Percentiles rank a stretch among this genome's conserved stretches.
Conservation (phyloP, 495 filamentous ascomycete genomes). For the Penicillium robsamsonii region DNA sequence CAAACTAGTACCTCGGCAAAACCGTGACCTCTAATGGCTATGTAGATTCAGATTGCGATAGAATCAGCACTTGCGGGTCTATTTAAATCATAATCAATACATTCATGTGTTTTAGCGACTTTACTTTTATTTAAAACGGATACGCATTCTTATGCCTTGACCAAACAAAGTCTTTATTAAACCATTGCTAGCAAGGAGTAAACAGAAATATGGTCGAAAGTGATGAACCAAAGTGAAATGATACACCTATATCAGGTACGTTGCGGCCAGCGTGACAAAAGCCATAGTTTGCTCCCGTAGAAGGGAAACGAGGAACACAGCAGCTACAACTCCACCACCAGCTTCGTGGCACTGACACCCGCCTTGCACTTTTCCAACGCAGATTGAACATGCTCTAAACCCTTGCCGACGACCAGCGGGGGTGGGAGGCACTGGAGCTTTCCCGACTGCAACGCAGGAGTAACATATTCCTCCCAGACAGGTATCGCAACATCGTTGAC, state of each 20-base stretch:
- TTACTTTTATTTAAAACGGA: too few relatives aligned
- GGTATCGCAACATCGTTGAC: not conserved
- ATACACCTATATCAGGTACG: not conserved
- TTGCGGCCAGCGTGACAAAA: not conserved
- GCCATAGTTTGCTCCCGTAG: not conserved
- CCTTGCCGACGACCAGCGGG: not conserved
- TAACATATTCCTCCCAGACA: not conserved
- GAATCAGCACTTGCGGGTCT: too few relatives aligned
- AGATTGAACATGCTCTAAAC: not conserved
- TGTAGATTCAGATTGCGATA: too few relatives aligned
- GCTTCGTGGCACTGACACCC: not conserved
- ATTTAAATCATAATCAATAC: too few relatives aligned
- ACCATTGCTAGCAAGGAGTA: too few relatives aligned
- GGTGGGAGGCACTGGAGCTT: not conserved
- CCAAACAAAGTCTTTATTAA: too few relatives aligned
- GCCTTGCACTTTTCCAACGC: not conserved
- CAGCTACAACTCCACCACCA: not conserved
- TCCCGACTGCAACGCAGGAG: not conserved
- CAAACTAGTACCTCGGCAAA: too few relatives aligned
- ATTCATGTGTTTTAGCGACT: too few relatives aligned
- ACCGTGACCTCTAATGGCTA: too few relatives aligned
- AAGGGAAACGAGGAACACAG: not conserved
- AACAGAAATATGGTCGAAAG: not conserved
- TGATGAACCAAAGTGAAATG: not conserved
- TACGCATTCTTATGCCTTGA: too few relatives aligned